Evolutionary conservation across 2,329 filamentous ascomycete species (phyloP).

Genomic region (Ophioceras dolichostomum): DNA sequence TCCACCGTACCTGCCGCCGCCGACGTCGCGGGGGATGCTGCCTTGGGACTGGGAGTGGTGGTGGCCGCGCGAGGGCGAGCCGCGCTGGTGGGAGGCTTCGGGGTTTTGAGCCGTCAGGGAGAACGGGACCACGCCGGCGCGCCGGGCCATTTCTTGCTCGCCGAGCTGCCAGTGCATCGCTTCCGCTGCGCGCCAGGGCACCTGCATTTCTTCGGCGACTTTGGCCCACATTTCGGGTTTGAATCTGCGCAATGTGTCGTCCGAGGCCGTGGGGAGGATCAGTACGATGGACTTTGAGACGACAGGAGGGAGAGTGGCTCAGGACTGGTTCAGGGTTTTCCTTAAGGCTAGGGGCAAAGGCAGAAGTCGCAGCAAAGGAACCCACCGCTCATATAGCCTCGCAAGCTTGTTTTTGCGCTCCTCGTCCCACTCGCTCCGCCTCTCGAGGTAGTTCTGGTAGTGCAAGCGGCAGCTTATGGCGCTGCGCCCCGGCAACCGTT

Average conservation of each 20-base stretch:
- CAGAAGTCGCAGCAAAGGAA: too few relatives aligned
- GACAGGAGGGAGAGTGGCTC: too few relatives aligned
- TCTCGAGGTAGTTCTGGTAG: slow-evolving; percentile 95
- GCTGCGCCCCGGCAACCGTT: slow-evolving; percentile 77
- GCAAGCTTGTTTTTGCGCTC: slow-evolving; percentile 96
- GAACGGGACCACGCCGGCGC: slow-evolving; percentile 83
- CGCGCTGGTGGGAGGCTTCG: slow-evolving; percentile 16
- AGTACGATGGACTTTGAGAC: too few relatives aligned
- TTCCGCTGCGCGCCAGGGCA: slow-evolving; percentile 91
- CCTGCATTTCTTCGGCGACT: slow-evolving; percentile 85
- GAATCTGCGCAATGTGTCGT: too few relatives aligned
- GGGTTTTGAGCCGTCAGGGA: slow-evolving; percentile 46
- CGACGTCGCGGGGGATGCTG: slow-evolving; percentile 28
- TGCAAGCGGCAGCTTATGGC: slow-evolving; percentile 89
- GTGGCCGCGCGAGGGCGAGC: slow-evolving; percentile 23
- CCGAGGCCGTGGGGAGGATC: too few relatives aligned
- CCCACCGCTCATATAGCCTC: slow-evolving; percentile 85
- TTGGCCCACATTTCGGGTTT: slow-evolving; percentile 98
- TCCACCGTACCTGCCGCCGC: too few relatives aligned
- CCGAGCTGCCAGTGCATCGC: slow-evolving; percentile 98
- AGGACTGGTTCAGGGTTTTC: too few relatives aligned
- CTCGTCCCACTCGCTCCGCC: slow-evolving; percentile 90
- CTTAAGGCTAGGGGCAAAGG: too few relatives aligned
- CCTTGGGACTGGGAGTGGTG: slow-evolving; percentile 35
- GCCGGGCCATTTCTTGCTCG: slow-evolving; percentile 83